Conservation (phyloP, 768 basidiomycete species). For the Boletus pseudo-olivaceus region DNA sequence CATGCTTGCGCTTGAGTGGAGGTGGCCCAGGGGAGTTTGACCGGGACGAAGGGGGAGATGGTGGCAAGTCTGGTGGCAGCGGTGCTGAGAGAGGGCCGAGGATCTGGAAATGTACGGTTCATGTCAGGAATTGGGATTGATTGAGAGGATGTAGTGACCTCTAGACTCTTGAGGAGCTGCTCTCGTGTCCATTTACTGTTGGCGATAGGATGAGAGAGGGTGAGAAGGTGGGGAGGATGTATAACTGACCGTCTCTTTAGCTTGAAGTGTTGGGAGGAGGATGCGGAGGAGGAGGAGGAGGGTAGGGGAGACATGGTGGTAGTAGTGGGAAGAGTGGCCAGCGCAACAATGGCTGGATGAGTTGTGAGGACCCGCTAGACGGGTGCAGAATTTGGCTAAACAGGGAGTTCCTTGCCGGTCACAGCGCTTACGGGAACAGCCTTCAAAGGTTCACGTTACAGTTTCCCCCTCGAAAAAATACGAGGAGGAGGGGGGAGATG, state of each 20-base stretch:
- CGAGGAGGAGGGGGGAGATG: background rate
- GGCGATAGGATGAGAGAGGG: conserved; percentile 27
- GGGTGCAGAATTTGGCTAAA: conserved; percentile 35
- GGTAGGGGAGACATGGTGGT: conserved; percentile 33
- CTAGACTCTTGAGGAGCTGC: conserved; percentile 38
- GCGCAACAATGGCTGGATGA: conserved; percentile 42
- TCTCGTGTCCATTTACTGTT: conserved; percentile 33
- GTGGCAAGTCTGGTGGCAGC: conserved; percentile 43
- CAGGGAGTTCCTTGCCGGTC: conserved; percentile 36
- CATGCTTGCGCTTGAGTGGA: conserved; percentile 39
- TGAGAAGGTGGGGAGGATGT: conserved; percentile 5
- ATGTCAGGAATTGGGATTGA: conserved; percentile 17
- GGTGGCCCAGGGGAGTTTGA: conserved; percentile 38
- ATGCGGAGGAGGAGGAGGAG: conserved; percentile 26
- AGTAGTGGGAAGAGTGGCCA: conserved; percentile 39
- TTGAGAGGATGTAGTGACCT: conserved; percentile 30
- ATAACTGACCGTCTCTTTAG: conserved; percentile 35
- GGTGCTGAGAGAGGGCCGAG: conserved; percentile 37
- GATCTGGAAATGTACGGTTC: conserved; percentile 30
- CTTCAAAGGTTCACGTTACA: background rate
- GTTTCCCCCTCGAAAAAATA: conserved; percentile 4
- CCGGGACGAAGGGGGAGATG: conserved; percentile 45
- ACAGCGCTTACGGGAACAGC: conserved; percentile 32
- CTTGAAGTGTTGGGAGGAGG: conserved; percentile 21
- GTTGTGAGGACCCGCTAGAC: conserved; percentile 30